Evolutionary conservation across 352 stramenopile genomes (phyloP), one percentile per base, ranked within the genome.

Genomic region (Aphanomyces astaci): DNA sequence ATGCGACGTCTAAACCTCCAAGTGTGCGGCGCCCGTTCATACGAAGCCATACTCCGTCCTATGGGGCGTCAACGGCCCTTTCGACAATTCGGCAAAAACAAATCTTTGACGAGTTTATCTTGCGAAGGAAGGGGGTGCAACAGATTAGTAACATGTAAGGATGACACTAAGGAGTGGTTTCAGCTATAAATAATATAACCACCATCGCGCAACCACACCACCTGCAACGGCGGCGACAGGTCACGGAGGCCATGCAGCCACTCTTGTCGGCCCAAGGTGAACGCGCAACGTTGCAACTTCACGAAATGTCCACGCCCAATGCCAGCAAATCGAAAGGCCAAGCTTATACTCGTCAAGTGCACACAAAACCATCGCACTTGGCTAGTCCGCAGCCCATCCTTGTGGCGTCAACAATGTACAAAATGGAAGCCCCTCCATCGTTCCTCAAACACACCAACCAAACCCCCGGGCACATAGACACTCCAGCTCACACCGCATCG

Each of bases 291-390:
- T 13, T 59, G 51, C 51, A 32, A 25, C 51, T 39, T 11, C 2
- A 59, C 13, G 51, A 59, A 33, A 32, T 59, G 11, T 9, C 51
- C 51, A n/a, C 33, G 10, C 10, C 22, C 10, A 11, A 11, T 36
- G 7, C 30, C n/a, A 30, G 33, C 51, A 59, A 59, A 59, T 2
- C 51, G 25, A 59, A 59, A 59, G 0, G 51, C 24, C 22, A 59
- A 9, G 22, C 13, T 25, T 9, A 19, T 0, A 10, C 25, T 19
- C 25, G 19, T 1, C 25, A 19, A 22, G 30, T 59, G n/a, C 1
- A 25, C n/a, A 59, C 51, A 7, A 59, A 59, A 36, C 51, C 51
- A 25, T 59, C 51, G 51, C 51, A 32, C 30, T 22, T 32, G 51
- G 24, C 51, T 10, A 32, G 0, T 19, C 51, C 51, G 1, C 30